Percentiles rank a stretch among this genome's conserved stretches.
Evolutionary conservation across 2,329 filamentous ascomycete species (phyloP).

Genomic region (Aspergillus puulaauensis): DNA sequence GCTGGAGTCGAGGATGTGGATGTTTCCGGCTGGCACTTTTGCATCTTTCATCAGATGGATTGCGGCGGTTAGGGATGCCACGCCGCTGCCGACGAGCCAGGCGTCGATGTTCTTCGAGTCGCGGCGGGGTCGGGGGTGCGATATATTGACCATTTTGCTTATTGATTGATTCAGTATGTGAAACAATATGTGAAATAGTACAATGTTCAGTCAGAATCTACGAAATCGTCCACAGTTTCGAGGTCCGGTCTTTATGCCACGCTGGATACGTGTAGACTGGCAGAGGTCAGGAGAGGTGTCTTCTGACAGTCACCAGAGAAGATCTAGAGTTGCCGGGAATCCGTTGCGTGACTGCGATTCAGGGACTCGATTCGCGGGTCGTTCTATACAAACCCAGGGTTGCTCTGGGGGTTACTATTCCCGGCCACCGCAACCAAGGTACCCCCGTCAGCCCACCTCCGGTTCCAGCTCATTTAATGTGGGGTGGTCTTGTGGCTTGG

Average conservation of each 20-base stretch:
- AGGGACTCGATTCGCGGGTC: not conserved
- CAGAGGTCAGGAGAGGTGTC: not conserved
- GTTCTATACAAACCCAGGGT: not conserved
- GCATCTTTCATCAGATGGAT: slow-evolving; percentile 38
- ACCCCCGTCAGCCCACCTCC: not conserved
- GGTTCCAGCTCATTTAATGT: too few species aligned
- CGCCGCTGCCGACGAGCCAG: slow-evolving; percentile 39
- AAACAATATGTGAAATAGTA: too few species aligned
- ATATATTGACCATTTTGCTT: not conserved
- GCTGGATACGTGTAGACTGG: not conserved
- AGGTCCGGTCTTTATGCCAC: not conserved
- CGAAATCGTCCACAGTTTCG: too few species aligned
- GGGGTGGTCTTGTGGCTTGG: too few species aligned
- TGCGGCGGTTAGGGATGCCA: slow-evolving; percentile 37
- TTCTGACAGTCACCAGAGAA: not conserved
- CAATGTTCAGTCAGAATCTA: too few species aligned
- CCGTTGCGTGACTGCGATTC: not conserved
- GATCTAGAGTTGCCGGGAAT: not conserved
- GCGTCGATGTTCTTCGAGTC: slow-evolving; percentile 22
- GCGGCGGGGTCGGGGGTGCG: not conserved
- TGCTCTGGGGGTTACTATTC: not conserved
- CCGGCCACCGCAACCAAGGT: not conserved
- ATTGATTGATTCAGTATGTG: too few species aligned
- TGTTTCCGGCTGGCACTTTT: slow-evolving; percentile 30
- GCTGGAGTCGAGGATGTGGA: slow-evolving; percentile 37